Evolutionary conservation across 495 filamentous ascomycete genomes (phyloP).

Genomic region (Durotheca rogersii): DNA sequence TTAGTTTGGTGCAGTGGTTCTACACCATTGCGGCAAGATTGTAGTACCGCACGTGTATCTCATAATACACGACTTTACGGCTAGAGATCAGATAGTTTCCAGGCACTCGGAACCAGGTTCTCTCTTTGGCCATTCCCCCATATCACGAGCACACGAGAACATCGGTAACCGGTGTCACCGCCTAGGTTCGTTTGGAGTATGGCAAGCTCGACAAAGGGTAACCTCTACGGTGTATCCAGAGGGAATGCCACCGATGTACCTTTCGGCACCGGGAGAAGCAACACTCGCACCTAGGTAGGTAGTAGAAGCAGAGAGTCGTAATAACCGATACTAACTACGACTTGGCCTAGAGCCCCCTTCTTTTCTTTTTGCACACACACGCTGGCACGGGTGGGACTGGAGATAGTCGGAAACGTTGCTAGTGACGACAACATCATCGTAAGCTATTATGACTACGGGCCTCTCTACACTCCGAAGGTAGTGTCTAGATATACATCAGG

Average conservation of each 20-base stretch:
- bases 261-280: too few relatives aligned
- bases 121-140: conserved; percentile 18
- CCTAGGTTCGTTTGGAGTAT: too few relatives aligned
- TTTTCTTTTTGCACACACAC: conserved; percentile 2
- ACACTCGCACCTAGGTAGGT: too few relatives aligned
- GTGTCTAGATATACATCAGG: too few relatives aligned
- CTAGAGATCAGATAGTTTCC: conserved; percentile 19
- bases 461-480: too few relatives aligned
- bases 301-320: too few relatives aligned
- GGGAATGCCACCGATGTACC: too few relatives aligned
- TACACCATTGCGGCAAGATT: conserved; percentile 1
- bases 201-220: too few relatives aligned
- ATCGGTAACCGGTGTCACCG: conserved; percentile 9
- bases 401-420: conserved; percentile 5
- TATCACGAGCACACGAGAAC: conserved; percentile 6
- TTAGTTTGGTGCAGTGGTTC: conserved; percentile 13
- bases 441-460: conserved; percentile 4
- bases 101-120: conserved; percentile 17
- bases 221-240: too few relatives aligned
- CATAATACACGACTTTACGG: conserved; percentile 1
- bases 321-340: too few relatives aligned
- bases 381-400: conserved; percentile 1
- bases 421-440: conserved; percentile 3
- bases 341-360: conserved; percentile 6
- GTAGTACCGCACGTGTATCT: conserved; percentile 16